phyloP scores from a whole-genome alignment of 1,284 basidiomycete species.

The Malassezia arunalokei region DNA sequence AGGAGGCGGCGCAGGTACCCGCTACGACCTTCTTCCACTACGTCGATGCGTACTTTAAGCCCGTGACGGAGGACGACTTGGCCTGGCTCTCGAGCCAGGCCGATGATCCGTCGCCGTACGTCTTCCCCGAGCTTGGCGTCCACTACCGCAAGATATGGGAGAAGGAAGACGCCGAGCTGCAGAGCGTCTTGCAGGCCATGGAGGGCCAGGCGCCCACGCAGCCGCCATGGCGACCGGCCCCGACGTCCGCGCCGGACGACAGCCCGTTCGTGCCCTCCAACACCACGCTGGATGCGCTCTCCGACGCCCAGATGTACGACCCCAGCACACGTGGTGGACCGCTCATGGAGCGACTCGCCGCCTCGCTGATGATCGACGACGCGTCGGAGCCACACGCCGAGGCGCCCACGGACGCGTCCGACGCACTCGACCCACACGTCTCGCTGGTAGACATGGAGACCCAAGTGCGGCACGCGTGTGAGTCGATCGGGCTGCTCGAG shows the following conservation, averaged over 20 bases:
- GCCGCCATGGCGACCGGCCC: not conserved
- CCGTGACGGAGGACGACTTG: conserved; percentile 43
- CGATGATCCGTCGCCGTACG: conserved; percentile 72
- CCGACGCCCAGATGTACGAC: conserved; percentile 11
- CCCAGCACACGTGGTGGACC: conserved; percentile 1
- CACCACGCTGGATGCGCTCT: not conserved
- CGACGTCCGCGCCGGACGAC: not conserved
- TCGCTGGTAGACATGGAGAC: conserved; percentile 6
- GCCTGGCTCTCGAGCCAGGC: conserved; percentile 47
- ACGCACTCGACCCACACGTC: conserved; percentile 10
- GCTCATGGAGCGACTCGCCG: conserved; percentile 11
- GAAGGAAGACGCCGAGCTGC: conserved; percentile 59
- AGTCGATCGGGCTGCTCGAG: conserved; percentile 10
- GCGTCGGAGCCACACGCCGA: not conserved
- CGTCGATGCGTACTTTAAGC: conserved; percentile 42
- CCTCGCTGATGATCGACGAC: conserved; percentile 54
- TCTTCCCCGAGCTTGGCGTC: conserved; percentile 71
- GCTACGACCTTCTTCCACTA: conserved; percentile 39
- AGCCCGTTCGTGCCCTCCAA: not conserved
- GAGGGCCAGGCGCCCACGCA: not conserved
- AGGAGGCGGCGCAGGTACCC: conserved; percentile 37
- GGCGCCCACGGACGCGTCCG: not conserved
- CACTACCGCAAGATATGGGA: conserved; percentile 83
- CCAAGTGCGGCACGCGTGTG: conserved; percentile 4
- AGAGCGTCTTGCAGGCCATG: conserved; percentile 1